Conservation (phyloP, 2,329 filamentous ascomycete species). For the Aspergillus pseudotamarii region DNA sequence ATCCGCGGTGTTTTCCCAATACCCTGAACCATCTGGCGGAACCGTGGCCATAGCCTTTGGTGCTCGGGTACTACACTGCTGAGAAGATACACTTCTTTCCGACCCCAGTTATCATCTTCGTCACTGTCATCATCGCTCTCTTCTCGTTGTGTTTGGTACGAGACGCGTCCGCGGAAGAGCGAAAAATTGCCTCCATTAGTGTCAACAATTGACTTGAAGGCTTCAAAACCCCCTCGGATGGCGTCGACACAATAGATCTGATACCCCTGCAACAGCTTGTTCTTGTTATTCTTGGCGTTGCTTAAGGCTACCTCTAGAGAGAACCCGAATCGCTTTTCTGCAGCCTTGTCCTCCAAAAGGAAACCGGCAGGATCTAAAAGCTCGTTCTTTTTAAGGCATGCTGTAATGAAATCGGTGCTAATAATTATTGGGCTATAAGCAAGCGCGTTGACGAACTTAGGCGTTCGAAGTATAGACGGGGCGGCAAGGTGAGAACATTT, state of each 20-base stretch:
- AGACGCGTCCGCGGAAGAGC: constrained; percentile 73
- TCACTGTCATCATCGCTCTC: constrained; percentile 47
- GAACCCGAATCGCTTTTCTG: constrained; percentile 72
- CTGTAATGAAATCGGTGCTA: constrained; percentile 75
- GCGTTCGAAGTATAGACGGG: constrained; percentile 81
- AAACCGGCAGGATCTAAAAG: constrained; percentile 68
- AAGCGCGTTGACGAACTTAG: constrained; percentile 89
- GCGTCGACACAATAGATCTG: constrained; percentile 82
- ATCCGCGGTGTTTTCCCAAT: constrained; percentile 80
- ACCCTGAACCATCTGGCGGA: constrained; percentile 75
- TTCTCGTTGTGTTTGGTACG: constrained; percentile 63
- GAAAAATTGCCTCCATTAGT: constrained; percentile 85
- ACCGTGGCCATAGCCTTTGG: constrained; percentile 74
- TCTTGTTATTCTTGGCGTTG: constrained; percentile 74
- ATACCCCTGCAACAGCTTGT: constrained; percentile 73
- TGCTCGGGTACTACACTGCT: constrained; percentile 70
- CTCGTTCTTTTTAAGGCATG: constrained; percentile 69
- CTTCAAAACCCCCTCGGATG: constrained; percentile 79
- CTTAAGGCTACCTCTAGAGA: constrained; percentile 68
- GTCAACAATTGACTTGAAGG: constrained; percentile 81
- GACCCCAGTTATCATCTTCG: constrained; percentile 62
- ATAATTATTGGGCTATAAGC: constrained; percentile 79
- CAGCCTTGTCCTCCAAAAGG: constrained; percentile 69
- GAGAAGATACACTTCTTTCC: constrained; percentile 80
- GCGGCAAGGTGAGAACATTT: constrained; percentile 85